A percentile compares a stretch with the other conserved stretches of the same genome.
phyloP scores from a whole-genome alignment of 2,329 filamentous ascomycete genomes.

The Endoconidiophora polonica region DNA sequence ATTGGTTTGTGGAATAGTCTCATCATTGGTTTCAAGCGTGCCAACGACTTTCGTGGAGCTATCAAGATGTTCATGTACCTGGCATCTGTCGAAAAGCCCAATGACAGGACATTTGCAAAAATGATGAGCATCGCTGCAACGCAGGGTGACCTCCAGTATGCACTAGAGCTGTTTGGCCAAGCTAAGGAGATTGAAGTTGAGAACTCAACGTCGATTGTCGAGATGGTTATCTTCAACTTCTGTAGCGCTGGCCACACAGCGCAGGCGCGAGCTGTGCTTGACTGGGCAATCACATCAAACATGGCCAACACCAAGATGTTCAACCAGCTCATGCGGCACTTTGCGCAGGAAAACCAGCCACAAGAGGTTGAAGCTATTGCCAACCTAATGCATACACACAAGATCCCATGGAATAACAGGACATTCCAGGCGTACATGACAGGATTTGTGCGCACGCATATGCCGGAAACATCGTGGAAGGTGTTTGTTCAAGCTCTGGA shows the following conservation, averaged over 20 bases:
- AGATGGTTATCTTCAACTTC: slow-evolving; percentile 22
- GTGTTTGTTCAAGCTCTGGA: slow-evolving; percentile 29
- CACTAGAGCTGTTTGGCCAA: slow-evolving; percentile 46
- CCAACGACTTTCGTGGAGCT: slow-evolving; percentile 49
- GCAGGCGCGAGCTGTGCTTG: slow-evolving; percentile 24
- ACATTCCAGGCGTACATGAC: slow-evolving; percentile 35
- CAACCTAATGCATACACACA: slow-evolving; percentile 29
- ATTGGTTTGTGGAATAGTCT: slow-evolving; percentile 58
- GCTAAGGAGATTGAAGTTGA: slow-evolving; percentile 37
- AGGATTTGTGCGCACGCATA: slow-evolving; percentile 31
- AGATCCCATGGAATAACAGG: slow-evolving; percentile 30
- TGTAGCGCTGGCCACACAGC: slow-evolving; percentile 26
- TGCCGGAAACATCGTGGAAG: slow-evolving; percentile 32
- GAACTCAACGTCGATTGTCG: slow-evolving; percentile 27
- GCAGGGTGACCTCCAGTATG: slow-evolving; percentile 56
- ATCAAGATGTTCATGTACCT: slow-evolving; percentile 47
- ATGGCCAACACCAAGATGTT: slow-evolving; percentile 47
- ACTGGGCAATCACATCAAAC: slow-evolving; percentile 34
- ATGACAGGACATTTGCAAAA: slow-evolving; percentile 50
- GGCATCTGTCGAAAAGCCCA: slow-evolving; percentile 31
- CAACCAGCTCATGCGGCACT: slow-evolving; percentile 59
- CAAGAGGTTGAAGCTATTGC: slow-evolving; percentile 32
- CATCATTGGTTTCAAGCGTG: slow-evolving; percentile 51
- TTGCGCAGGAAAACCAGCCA: slow-evolving; percentile 45
- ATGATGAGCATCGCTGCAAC: slow-evolving; percentile 56